Conservation (phyloP, 352 stramenopile genomes). For the Peronosclerospora sorghi region DNA sequence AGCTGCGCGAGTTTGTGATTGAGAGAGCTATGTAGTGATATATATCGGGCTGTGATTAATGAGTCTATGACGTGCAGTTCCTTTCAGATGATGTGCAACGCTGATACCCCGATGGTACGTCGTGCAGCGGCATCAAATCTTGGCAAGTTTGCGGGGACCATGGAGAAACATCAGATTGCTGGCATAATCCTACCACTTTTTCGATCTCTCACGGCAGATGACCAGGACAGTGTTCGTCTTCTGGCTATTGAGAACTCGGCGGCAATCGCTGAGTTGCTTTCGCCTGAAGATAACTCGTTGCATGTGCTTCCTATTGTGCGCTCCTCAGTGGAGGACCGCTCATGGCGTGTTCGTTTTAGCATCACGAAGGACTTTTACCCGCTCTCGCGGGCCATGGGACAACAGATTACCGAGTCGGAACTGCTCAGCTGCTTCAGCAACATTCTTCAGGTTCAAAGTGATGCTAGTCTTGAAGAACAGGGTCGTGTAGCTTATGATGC, state of each 20-base stretch:
- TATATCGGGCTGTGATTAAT: neutral
- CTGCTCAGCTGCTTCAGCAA: conserved; percentile 86
- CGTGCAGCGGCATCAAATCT: conserved; percentile 72
- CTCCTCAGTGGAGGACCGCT: conserved; percentile 75
- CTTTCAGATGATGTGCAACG: conserved; percentile 70
- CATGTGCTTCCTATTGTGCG: conserved; percentile 69
- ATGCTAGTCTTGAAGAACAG: neutral
- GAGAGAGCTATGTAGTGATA: neutral
- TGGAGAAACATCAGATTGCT: conserved; percentile 69
- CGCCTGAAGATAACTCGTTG: conserved; percentile 63
- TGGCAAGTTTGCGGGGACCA: conserved; percentile 55
- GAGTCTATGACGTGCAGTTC: conserved; percentile 26
- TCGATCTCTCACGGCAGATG: conserved; percentile 83
- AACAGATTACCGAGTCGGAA: conserved; percentile 76
- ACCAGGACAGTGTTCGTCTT: conserved; percentile 92
- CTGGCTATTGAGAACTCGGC: conserved; percentile 85
- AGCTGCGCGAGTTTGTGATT: conserved; percentile 67
- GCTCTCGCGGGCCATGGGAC: conserved; percentile 66
- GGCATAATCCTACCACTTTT: conserved; percentile 78
- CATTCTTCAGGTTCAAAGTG: conserved; percentile 63
- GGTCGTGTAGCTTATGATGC: neutral
- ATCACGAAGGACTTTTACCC: conserved; percentile 90
- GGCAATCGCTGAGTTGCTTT: conserved; percentile 60
- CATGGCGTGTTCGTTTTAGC: conserved; percentile 90
- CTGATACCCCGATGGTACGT: conserved; percentile 84